phyloP scores from a whole-genome alignment of 1,284 basidiomycete genomes.

The Ganoderma boninense region DNA sequence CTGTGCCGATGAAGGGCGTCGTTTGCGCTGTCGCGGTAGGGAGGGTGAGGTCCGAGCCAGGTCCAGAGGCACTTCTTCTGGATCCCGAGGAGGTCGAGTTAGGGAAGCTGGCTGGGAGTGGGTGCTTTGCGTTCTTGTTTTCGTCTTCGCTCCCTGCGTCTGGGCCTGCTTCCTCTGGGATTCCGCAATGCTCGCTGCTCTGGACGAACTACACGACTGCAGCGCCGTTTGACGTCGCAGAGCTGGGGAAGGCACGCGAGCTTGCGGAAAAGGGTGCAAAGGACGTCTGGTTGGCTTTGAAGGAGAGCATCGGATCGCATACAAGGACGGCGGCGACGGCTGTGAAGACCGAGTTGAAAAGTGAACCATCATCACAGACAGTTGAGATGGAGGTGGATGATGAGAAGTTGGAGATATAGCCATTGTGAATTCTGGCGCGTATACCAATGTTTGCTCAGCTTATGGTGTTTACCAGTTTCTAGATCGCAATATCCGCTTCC shows the following conservation, averaged over 20 bases:
- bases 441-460: not conserved
- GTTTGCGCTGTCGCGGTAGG: slow-evolving; percentile 72
- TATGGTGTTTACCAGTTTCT: too few species aligned
- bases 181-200: slow-evolving; percentile 45
- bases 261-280: slow-evolving; percentile 56
- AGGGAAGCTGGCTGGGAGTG: slow-evolving; percentile 48
- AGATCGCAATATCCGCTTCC: not conserved
- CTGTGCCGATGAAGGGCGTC: slow-evolving; percentile 74
- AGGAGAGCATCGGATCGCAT: slow-evolving; percentile 45
- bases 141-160: slow-evolving; percentile 41
- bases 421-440: not conserved
- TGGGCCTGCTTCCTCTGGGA: slow-evolving; percentile 31
- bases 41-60: slow-evolving; percentile 34
- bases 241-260: slow-evolving; percentile 52
- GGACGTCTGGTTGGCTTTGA: slow-evolving; percentile 57
- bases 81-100: slow-evolving; percentile 63
- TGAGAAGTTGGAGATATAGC: slow-evolving; percentile 28
- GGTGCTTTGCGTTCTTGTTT: slow-evolving; percentile 77
- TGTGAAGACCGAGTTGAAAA: slow-evolving; percentile 7
- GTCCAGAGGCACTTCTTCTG: slow-evolving; percentile 47
- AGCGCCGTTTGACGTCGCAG: slow-evolving; percentile 48
- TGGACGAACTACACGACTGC: slow-evolving; percentile 64
- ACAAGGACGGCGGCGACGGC: slow-evolving; percentile 13
- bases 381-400: slow-evolving; percentile 28
- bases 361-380: not conserved